Percentiles rank a stretch among this genome's conserved stretches.
These are phyloP conservation scores for Malassezia cuniculi DNA, from an alignment of 1,284 basidiomycete genomes.

Conservation along the genomic window DNA sequence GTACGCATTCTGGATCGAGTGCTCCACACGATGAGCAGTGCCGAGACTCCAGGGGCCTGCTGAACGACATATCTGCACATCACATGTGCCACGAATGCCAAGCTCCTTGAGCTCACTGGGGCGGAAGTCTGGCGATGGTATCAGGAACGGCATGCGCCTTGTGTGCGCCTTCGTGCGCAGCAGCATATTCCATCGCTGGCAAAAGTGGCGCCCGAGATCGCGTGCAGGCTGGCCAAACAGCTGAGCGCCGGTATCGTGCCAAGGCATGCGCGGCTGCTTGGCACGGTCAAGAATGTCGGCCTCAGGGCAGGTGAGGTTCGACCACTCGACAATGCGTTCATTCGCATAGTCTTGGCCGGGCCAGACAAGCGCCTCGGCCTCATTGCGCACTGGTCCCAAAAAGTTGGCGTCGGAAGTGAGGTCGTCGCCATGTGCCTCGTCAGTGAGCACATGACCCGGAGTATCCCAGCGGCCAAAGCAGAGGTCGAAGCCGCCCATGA, in stretches of 20 bases:
- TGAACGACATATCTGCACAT: conserved; percentile 89
- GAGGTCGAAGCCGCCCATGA: conserved; percentile 92
- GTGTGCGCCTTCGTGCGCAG: conserved; percentile 58
- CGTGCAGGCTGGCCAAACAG: conserved; percentile 90
- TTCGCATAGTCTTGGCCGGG: conserved; percentile 84
- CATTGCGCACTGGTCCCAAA: conserved; percentile 41
- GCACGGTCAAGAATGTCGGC: conserved; percentile 86
- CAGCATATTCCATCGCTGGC: conserved; percentile 58
- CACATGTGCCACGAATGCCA: conserved; percentile 86
- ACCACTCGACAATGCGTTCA: conserved; percentile 75
- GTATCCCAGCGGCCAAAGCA: conserved; percentile 61
- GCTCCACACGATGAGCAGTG: conserved; percentile 69
- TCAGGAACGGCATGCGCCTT: conserved; percentile 77
- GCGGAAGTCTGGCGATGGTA: conserved; percentile 86
- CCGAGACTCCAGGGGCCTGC: conserved; percentile 94
- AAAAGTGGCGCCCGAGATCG: conserved; percentile 87
- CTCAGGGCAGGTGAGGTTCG: conserved; percentile 72
- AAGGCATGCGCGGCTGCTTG: conserved; percentile 88
- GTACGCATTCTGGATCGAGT: conserved; percentile 90
- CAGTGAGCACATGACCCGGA: conserved; percentile 75
- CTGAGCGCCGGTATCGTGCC: conserved; percentile 95
- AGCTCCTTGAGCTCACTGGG: conserved; percentile 64
- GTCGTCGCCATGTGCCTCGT: conserved; percentile 53
- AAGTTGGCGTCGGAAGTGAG: conserved; percentile 16
- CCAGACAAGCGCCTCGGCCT: conserved; percentile 62